Base-by-base conservation (phyloP, 1,284 basidiomycete genomes). In the Anthracocystis walkeri region DNA sequence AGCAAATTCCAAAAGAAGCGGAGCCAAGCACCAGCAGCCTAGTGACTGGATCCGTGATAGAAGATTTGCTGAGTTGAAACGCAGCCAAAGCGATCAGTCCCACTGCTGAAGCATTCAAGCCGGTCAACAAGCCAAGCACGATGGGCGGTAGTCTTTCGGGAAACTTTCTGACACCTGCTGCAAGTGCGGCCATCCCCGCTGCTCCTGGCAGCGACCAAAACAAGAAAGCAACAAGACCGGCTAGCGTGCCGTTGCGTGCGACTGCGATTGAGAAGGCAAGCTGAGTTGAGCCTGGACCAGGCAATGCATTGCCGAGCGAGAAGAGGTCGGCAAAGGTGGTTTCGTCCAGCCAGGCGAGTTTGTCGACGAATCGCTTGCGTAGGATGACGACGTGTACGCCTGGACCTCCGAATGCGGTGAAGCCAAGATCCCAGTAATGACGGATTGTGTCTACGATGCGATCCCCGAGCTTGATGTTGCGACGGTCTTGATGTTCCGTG, bases 21-120 rank as follows among this genome's bases (percentile, higher is more conserved):
- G 86, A 86, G 7, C 86, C 79, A 33, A 88, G 81, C 8, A 90
- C 87, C n/a, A 90, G 65, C 2, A 87, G 57, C n/a, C 88, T 80
- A 4, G 89, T 88, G 16, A 89, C 48, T 0, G 80, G 73, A 64
- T 90, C 89, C 0, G 88, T 89, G 21, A 88, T 87, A 16, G 88
- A 87, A 21, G 87, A 87, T 10, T 84, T 81, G 2, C 87, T 83
- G 16, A 90, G 87, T 78, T 89, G 88, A 11, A 88, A 86, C 0
- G 88, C 89, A 3, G 90, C 88, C 14, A 90, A 85, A 0, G 88
- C 88, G 59, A 90, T 89, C 23, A 90, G 82, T 0, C 89, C 89
- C 2, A 90, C 89, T 0, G 89, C 88, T 0, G 89, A 87, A 0
- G 89, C 88, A 75, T 90, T 90, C 21, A 90, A 75, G 0, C 90